These are phyloP conservation scores for Clarireedia homoeocarpa DNA, from an alignment of 2,329 filamentous ascomycete genomes.

Conservation along the genomic window DNA sequence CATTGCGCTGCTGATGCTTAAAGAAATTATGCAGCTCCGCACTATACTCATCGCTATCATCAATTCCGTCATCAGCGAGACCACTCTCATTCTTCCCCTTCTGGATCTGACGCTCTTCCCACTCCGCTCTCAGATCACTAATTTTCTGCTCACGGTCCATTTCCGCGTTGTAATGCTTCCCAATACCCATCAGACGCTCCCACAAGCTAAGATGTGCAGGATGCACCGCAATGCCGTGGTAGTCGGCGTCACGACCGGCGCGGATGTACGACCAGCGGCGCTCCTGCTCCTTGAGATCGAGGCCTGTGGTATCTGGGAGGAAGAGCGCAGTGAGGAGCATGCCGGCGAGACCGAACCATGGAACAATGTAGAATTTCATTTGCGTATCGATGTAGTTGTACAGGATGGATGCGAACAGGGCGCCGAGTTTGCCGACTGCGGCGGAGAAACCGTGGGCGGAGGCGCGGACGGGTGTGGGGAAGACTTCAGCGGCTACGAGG, in stretches of 20 bases:
- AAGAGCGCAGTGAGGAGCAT: constrained; percentile 77
- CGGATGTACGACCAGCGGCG: constrained; percentile 86
- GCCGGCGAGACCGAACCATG: constrained; percentile 88
- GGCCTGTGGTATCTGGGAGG: constrained; percentile 92
- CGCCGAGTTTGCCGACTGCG: constrained; percentile 80
- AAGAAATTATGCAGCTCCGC: constrained; percentile 22
- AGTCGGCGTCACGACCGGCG: constrained; percentile 67
- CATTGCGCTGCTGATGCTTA: constrained; percentile 1
- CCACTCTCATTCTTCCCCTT: constrained; percentile 21
- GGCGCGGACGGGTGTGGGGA: constrained; percentile 86
- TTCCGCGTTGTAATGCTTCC: constrained; percentile 77
- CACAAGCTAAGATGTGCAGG: constrained; percentile 80
- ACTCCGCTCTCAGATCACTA: constrained; percentile 65
- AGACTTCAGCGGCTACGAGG: constrained; percentile 93
- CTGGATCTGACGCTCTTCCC: constrained; percentile 47
- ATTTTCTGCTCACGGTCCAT: constrained; percentile 79
- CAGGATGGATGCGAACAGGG: constrained; percentile 75
- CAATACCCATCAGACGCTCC: constrained; percentile 72
- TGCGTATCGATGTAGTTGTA: constrained; percentile 91
- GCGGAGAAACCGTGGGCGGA: constrained; percentile 94
- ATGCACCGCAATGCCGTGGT: constrained; percentile 91
- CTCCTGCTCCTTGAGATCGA: constrained; percentile 96
- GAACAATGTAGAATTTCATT: constrained; percentile 84
- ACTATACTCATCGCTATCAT: constrained; percentile 19
- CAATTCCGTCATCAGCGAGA: constrained; percentile 5